Evolutionary conservation across 257 asterid species (phyloP), one percentile per base, ranked within the genome.

Genomic region (Salvia miltiorrhiza): DNA sequence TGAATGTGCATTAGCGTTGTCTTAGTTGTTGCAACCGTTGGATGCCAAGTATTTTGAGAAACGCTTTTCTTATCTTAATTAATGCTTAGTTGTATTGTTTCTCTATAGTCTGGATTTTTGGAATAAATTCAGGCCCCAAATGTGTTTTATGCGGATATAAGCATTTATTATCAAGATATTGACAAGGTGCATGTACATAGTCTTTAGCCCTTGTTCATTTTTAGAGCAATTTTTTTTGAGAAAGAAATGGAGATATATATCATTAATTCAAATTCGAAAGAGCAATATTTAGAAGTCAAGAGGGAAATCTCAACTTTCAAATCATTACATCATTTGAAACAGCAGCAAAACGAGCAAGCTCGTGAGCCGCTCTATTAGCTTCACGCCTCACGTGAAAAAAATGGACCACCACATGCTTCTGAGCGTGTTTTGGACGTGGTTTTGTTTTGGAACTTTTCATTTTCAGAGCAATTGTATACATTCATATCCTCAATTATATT

Each of bases 11-110:
- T 73, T 65, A 65, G 69, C 28, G 1, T 9, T n/a, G 21, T 69
- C 72, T 55, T 63, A 63, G 72, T 75, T 75, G 76, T 75, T 50
- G 20, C 21, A 32, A 21, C 30, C 50, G 59, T 44, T 70, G 67
- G 48, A 32, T 12, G 60, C 8, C 62, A 17, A 49, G 49, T 50
- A 21, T 49, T 67, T 65, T 66, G 21, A 9, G 9, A 28, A 19
- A 12, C 3, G 3, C 21, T 20, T 11, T 40, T 35, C 2, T 14
- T 16, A 2, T 2, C 11, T 1, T n/a, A 67, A 12, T 67, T 17
- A 60, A 49, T 59, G 74, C 52, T 0, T 1, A 6, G 11, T 50
- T 44, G 54, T 43, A 43, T 33, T 68, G 35, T 60, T 37, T 13
- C 37, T 26, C 20, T 21, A 4, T 41, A 19, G 7, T 32, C 21